These are phyloP conservation scores for Chlamydomonas schloesseri DNA, from an alignment of 139 green algal species.

Conservation along the genomic window DNA sequence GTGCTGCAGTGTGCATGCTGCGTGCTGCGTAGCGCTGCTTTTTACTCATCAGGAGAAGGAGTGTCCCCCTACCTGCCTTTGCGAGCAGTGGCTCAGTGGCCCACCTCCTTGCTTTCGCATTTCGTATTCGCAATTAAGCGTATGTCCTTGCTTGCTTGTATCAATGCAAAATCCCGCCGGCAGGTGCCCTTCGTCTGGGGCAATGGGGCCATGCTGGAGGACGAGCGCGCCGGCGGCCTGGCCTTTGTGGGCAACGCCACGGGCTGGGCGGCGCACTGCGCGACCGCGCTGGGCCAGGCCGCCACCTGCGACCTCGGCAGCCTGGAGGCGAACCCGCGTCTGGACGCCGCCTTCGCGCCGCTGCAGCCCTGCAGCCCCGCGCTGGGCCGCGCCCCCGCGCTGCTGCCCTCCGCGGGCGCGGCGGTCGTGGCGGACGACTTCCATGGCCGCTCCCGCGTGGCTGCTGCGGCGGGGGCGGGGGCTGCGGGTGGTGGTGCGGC, in stretches of 20 bases:
- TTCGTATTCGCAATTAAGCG: too few relatives aligned
- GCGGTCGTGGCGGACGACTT: constrained; percentile 28
- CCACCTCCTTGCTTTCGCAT: too few relatives aligned
- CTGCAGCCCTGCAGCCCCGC: constrained; percentile 23
- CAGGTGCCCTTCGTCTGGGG: constrained; percentile 30
- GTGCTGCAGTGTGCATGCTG: too few relatives aligned
- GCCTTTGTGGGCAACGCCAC: constrained; percentile 42
- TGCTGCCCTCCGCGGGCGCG: background rate
- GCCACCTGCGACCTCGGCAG: background rate
- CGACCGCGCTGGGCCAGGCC: background rate
- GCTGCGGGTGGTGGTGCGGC: too few relatives aligned
- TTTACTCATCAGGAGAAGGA: too few relatives aligned
- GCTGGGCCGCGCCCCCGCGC: background rate
- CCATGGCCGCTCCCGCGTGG: background rate
- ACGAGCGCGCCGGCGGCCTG: constrained; percentile 19
- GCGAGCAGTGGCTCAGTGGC: too few relatives aligned
- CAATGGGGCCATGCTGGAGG: constrained; percentile 45
- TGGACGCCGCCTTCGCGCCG: background rate
- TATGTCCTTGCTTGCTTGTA: too few relatives aligned
- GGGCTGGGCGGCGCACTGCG: background rate
- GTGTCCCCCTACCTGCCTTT: too few relatives aligned
- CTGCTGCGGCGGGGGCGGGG: background rate
- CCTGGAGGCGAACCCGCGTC: constrained; percentile 5
- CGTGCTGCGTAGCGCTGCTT: too few relatives aligned
- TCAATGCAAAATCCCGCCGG: too few relatives aligned